Evolutionary conservation across 2,329 filamentous ascomycete genomes (phyloP).

Genomic region (Hymenoscyphus occultus): DNA sequence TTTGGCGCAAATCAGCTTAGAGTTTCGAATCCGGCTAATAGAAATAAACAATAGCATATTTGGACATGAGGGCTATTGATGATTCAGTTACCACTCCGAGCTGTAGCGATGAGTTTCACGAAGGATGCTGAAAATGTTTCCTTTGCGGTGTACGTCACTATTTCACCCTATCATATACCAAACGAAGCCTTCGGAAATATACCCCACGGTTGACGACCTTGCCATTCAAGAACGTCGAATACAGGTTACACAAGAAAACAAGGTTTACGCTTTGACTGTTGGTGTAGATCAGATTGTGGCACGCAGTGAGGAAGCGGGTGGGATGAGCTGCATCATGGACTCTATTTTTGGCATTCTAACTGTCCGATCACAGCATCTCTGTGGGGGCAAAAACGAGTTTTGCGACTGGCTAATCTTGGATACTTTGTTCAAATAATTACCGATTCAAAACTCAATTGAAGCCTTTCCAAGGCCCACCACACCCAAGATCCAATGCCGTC

Average conservation of each 20-base stretch:
- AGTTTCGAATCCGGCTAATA: no score
- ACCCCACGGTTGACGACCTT: background rate
- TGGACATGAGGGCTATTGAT: background rate
- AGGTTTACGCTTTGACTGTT: constrained; percentile 5
- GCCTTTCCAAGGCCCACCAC: constrained; percentile 29
- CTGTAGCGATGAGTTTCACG: background rate
- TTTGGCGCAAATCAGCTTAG: background rate
- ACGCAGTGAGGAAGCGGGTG: background rate
- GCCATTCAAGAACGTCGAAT: background rate
- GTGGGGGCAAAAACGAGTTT: background rate
- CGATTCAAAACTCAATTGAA: constrained; percentile 26
- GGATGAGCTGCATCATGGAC: constrained; percentile 7
- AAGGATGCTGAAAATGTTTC: background rate
- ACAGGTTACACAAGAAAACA: constrained; percentile 1
- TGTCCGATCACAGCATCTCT: constrained; percentile 2
- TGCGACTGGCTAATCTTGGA: background rate
- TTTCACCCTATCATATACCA: background rate
- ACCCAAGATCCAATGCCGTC: constrained; percentile 38
- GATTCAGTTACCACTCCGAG: background rate
- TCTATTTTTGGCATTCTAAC: constrained; percentile 10
- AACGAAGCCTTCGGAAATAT: background rate
- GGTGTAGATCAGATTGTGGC: background rate
- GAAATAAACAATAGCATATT: background rate
- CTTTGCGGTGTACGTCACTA: background rate
- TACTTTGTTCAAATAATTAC: background rate